phyloP scores from a whole-genome alignment of 169 alveolate species.

The Miamiensis avidus region DNA sequence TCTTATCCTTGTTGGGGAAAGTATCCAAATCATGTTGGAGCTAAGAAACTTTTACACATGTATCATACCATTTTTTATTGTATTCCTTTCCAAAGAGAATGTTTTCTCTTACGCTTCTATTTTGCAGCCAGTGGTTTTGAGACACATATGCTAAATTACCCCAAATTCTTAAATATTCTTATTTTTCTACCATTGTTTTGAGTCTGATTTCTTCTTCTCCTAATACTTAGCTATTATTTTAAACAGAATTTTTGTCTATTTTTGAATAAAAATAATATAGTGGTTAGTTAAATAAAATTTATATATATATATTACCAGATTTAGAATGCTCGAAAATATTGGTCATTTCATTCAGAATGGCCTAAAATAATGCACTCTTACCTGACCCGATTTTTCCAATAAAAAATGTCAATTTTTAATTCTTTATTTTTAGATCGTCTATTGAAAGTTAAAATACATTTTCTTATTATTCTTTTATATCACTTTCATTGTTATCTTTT shows the following conservation, averaged over 20 bases:
- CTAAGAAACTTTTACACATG: constrained; percentile 46
- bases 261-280: constrained; percentile 35
- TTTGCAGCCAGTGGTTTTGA: constrained; percentile 59
- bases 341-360: constrained; percentile 60
- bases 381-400: constrained; percentile 76
- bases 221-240: constrained; percentile 31
- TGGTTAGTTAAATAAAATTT: too few relatives aligned
- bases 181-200: constrained; percentile 27
- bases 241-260: constrained; percentile 13
- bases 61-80: constrained; percentile 45
- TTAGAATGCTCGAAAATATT: neutral
- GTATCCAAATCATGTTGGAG: constrained; percentile 49
- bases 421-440: constrained; percentile 29
- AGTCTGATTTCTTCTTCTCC: constrained; percentile 14
- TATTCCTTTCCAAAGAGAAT: constrained; percentile 52
- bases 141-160: constrained; percentile 53
- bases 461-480: neutral
- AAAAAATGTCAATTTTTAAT: constrained; percentile 53
- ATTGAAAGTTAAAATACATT: neutral
- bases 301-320: too few relatives aligned
- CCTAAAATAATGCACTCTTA: constrained; percentile 65
- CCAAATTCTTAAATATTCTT: neutral
- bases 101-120: constrained; percentile 57
- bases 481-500: neutral
- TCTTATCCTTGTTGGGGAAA: constrained; percentile 46